Base-by-base conservation (phyloP, 352 stramenopile species). In the Bremia lactucae region DNA sequence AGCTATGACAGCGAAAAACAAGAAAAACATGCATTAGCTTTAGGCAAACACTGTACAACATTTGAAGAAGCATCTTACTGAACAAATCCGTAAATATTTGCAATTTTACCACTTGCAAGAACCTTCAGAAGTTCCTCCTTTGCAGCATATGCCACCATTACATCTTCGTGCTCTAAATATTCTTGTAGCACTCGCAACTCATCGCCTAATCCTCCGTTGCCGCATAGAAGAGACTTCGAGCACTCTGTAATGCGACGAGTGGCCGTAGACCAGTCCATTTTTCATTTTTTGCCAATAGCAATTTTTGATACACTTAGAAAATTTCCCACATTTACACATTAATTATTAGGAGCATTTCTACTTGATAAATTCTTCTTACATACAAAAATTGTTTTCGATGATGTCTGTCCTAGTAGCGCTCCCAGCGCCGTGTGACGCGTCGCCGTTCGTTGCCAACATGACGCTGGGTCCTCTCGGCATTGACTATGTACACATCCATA, bases 401-500 rank as follows among this genome's bases (percentile, higher is more conserved):
- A n/a, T n/a, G n/a, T n/a, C n/a, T n/a, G n/a, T n/a, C n/a, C n/a
- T n/a, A n/a, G n/a, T n/a, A n/a, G n/a, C n/a, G 33, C 33, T 59
- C 14, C 49, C 49, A 6, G 23, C 43, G 37, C 49, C 46, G 20
- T 72, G 58, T 40, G 47, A 57, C 18, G 48, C 44, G 11, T 46
- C 33, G 16, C 60, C 60, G 46, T 72, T 68, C 45, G 65, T 65
- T 36, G 57, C 60, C 18, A 87, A 83, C 41, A 65, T 63, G 61
- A 83, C 75, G 35, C 55, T 87, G 3, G 79, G 79, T 5, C 76
- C 77, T 46, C 65, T 92, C 14, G 46, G 58, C 8, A 74, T 92
- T 40, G 76, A 92, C 57, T 92, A 90, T 53, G 54, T 88, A 11
- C 68, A 86, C 35, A 36, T 90, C 24, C 76, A 92, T 68, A 84